phyloP scores from a whole-genome alignment of 2,329 filamentous ascomycete species.

The Exophiala sp. region DNA sequence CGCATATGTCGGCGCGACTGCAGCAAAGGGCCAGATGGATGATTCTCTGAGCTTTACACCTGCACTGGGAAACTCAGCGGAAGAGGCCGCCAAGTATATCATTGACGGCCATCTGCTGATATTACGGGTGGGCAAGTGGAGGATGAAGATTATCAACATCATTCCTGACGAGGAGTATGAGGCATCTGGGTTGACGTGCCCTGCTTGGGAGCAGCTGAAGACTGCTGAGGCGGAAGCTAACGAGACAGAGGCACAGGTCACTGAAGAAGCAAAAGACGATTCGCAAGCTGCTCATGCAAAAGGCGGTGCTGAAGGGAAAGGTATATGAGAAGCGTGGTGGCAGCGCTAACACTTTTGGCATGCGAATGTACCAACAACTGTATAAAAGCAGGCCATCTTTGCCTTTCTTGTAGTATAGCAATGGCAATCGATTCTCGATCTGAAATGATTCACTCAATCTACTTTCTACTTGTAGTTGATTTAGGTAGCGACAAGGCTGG shows the following conservation, averaged over 20 bases:
- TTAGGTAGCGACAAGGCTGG: slow-evolving; percentile 2
- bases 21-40: slow-evolving; percentile 39
- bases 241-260: neutral
- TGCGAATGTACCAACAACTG: neutral
- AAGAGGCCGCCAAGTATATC: slow-evolving; percentile 47
- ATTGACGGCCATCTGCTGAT: slow-evolving; percentile 53
- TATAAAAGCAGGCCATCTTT: neutral
- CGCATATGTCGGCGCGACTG: slow-evolving; percentile 47
- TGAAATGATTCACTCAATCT: neutral
- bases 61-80: slow-evolving; percentile 36
- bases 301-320: too few relatives aligned
- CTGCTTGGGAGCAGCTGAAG: slow-evolving; percentile 47
- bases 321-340: too few relatives aligned
- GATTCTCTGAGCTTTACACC: slow-evolving; percentile 49
- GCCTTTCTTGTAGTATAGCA: neutral
- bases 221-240: neutral
- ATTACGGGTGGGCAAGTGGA: slow-evolving; percentile 58
- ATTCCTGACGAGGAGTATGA: slow-evolving; percentile 54
- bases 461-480: too few relatives aligned
- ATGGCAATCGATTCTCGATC: neutral
- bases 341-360: neutral
- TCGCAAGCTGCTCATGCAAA: neutral
- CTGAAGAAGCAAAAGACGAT: neutral
- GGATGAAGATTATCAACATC: slow-evolving; percentile 55
- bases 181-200: slow-evolving; percentile 43